Evolutionary conservation across 306 rosid species (phyloP), one percentile per base, ranked within the genome.

Genomic region (Rosa chinensis): DNA sequence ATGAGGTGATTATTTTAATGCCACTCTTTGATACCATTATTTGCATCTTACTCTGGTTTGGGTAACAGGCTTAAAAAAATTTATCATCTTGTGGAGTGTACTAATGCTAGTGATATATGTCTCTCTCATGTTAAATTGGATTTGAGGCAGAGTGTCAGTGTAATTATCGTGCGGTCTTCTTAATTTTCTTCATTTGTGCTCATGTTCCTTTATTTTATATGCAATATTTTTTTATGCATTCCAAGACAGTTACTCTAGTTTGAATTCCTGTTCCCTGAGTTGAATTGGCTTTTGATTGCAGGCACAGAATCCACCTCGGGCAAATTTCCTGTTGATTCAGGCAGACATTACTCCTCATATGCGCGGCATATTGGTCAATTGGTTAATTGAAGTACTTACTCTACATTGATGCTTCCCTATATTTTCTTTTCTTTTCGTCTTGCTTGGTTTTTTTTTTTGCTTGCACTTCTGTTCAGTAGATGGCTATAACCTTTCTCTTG

Each of bases 311-410:
- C 87, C 88, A 62, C 75, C 84, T 68, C 78, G 79, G 80, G 89
- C 80, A 79, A 91, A 91, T 86, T 91, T 87, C 82, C 79, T 90
- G 89, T 87, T 88, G 49, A 82, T 80, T 69, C 99, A 95, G 86
- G 85, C 85, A 77, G 91, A 91, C 61, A 82, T 92, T 74, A 82
- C 90, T 64, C 85, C 90, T 81, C 90, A 82, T 37, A 90, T 92
- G 98, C 97, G 99, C 40, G 93, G 88, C 71, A 81, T 95, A 84
- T 83, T 95, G 88, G 80, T 95, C 85, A 92, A 95, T 85, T 92
- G 98, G 97, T 77, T 95, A 72, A 92, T 89, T 85, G 99, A 95
- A 88, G 98, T 91, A 90, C 23, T 0, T 80, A 74, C 64, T 79
- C 76, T 55, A 66, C 76, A 58, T 58, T 44, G 35, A 70, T 85